Evolutionary conservation across 345 rosid species (phyloP), one percentile per base, ranked within the genome.

Genomic region (Eucalyptus pauciflora): DNA sequence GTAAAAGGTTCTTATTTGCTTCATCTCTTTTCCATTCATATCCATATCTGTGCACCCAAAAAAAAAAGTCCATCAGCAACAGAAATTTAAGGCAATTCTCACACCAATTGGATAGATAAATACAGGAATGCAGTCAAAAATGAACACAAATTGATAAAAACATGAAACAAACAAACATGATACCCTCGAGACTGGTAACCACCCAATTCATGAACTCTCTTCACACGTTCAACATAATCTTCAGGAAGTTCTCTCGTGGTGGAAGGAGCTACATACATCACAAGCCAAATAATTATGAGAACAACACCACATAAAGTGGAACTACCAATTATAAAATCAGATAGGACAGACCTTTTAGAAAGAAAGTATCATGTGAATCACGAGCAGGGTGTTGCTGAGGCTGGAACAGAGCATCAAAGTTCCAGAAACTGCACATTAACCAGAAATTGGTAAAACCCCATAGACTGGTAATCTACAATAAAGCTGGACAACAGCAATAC

Each of bases 311-410:
- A 43, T 45, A 86, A 27, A 33, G 37, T 51, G 56, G 83, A 88
- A 41, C 16, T 27, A 49, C 62, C 54, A 87, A 89, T 86, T 83
- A 80, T n/a, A 85, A 86, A 88, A 87, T 62, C 87, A 89, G 79
- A 46, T 64, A 7, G 85, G 45, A 89, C 90, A 60, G 89, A 97
- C 99, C 97, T 93, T 94, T 89, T 86, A 96, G 89, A 92, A 97
- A 98, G 94, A 98, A 97, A 81, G 98, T 98, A 91, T 97, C 99
- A 87, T 98, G 99, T 80, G 99, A 94, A 92, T 98, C 99, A 90
- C 98, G 99, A 86, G 99, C 99, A 90, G 99, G 99, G 91, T 98
- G 99, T 88, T 98, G 99, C 90, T 98, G 99, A 54, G 99, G 98
- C 93, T 97, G 99, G 94, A 97, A 97, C 79, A 98, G 90, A 80